These are phyloP conservation scores for Streptanthus diversifolius DNA, from an alignment of 345 rosid genomes.

Conservation along the genomic window DNA sequence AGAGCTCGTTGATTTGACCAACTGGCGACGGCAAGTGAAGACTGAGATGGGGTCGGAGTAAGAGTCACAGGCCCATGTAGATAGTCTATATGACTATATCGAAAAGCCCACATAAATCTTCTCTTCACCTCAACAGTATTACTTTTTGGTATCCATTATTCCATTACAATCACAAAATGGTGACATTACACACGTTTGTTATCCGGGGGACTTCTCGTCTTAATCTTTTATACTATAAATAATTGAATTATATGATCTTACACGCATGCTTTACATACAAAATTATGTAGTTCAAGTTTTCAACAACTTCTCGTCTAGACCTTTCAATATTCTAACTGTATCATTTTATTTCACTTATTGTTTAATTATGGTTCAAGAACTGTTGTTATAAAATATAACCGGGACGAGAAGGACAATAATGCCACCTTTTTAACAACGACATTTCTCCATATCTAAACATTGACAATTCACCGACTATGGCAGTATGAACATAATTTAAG, in stretches of 20 bases:
- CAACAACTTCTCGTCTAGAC: neutral
- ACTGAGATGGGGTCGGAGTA: no score
- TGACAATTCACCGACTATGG: conserved; percentile 29
- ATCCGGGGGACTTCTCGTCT: neutral
- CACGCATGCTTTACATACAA: neutral
- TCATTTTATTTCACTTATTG: neutral
- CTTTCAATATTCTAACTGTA: neutral
- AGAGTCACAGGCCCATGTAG: neutral
- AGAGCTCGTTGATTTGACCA: no score
- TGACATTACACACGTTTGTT: neutral
- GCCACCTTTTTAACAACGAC: conserved; percentile 28
- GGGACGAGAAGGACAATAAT: conserved; percentile 10
- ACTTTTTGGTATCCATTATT: no score
- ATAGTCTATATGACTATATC: neutral
- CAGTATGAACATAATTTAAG: neutral
- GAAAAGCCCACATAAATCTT: neutral
- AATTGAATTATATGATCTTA: neutral
- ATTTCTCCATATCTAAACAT: conserved; percentile 31
- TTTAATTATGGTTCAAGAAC: neutral
- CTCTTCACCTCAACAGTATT: neutral
- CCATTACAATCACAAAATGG: neutral
- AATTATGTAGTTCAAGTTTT: neutral
- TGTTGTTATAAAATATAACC: neutral
- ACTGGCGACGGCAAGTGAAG: no score
- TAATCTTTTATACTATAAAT: neutral